Conservation (phyloP, 2,329 filamentous ascomycete species). For the Colletotrichum sp. region DNA sequence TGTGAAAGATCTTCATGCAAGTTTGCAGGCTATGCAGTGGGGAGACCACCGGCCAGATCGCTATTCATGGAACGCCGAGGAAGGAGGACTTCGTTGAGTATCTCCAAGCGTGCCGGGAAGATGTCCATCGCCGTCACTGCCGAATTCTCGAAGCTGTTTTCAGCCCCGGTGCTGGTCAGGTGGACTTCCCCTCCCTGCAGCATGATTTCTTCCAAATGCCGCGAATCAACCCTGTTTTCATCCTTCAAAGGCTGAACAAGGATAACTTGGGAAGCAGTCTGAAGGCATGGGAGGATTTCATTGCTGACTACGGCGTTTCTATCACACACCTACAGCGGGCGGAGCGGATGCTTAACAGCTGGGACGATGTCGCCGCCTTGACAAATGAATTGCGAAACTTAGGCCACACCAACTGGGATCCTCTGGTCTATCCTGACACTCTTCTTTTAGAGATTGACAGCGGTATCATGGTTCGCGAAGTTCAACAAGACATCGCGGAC, state of each 20-base stretch:
- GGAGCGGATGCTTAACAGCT: constrained; percentile 34
- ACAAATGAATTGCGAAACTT: constrained; percentile 47
- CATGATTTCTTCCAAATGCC: neutral
- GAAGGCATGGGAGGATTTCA: constrained; percentile 34
- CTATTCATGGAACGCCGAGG: too few species aligned
- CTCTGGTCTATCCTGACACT: constrained; percentile 58
- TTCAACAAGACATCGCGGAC: constrained; percentile 62
- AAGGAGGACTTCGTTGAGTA: too few species aligned
- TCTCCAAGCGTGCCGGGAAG: too few species aligned
- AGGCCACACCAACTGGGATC: constrained; percentile 63
- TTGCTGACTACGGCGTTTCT: constrained; percentile 45
- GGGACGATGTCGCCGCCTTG: too few species aligned
- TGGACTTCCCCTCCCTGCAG: too few species aligned
- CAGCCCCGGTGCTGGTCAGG: too few species aligned
- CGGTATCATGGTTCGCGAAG: constrained; percentile 62
- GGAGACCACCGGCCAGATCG: too few species aligned
- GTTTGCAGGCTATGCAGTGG: too few species aligned
- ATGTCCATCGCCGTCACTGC: too few species aligned
- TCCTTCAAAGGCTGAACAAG: neutral
- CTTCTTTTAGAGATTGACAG: constrained; percentile 70
- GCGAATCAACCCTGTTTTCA: neutral
- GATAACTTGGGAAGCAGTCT: constrained; percentile 30
- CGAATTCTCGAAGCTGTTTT: too few species aligned
- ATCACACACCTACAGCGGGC: constrained; percentile 47
- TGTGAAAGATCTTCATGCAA: too few species aligned